These are phyloP conservation scores for Raddia distichophylla DNA, from an alignment of 176 grass and related monocot species.

Conservation along the genomic window DNA sequence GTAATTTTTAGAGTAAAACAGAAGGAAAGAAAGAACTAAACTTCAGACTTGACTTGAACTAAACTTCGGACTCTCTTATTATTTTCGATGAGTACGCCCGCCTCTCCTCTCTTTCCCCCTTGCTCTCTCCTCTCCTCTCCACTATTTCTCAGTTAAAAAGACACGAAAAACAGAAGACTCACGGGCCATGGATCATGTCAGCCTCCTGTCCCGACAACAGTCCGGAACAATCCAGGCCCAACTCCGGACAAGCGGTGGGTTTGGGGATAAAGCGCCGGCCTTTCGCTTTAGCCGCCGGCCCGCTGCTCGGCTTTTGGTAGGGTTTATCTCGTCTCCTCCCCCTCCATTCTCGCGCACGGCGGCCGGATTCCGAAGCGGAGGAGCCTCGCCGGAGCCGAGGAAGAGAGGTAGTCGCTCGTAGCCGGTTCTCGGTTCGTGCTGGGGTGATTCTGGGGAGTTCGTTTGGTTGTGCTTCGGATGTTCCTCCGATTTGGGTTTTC, in stretches of 20 bases:
- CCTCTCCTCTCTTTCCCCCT: too few species aligned
- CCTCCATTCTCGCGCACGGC: conserved; percentile 35
- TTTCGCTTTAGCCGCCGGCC: not conserved
- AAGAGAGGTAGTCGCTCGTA: not conserved
- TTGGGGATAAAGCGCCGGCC: conserved; percentile 26
- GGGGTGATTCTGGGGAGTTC: not conserved
- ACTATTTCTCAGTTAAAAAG: too few species aligned
- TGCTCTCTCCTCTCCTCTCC: too few species aligned
- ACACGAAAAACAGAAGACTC: not conserved
- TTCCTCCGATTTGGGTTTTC: not conserved
- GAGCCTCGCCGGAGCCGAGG: conserved; percentile 1
- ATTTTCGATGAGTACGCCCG: too few species aligned
- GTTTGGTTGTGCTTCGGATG: not conserved
- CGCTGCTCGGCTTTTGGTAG: conserved; percentile 39
- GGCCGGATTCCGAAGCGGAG: conserved; percentile 11
- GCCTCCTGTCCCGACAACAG: not conserved
- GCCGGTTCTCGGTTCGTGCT: not conserved
- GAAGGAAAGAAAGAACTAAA: too few species aligned
- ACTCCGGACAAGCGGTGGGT: not conserved
- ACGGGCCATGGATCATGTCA: not conserved
- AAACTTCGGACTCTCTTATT: too few species aligned
- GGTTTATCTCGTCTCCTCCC: conserved; percentile 53
- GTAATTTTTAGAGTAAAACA: too few species aligned
- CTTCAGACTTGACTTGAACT: too few species aligned
- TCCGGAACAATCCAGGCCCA: conserved; percentile 40